These are phyloP conservation scores for Teunomyces tritomae DNA, from an alignment of 805 yeast genomes.

Conservation along the genomic window DNA sequence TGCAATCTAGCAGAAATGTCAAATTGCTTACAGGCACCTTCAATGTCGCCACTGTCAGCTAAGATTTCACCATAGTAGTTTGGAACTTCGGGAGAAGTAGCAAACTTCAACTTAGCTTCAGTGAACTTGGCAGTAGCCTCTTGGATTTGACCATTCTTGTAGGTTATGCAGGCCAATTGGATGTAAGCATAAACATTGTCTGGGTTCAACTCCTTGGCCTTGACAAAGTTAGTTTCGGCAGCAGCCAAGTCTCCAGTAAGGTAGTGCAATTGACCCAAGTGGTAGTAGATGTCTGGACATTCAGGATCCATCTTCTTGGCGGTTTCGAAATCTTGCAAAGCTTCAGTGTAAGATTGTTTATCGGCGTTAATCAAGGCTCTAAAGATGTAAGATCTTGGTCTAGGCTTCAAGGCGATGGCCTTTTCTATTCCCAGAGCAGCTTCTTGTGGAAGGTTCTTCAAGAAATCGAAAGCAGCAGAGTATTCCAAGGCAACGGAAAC, in stretches of 20 bases:
- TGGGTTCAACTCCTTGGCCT: slow-evolving; percentile 72
- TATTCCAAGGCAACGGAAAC: slow-evolving; percentile 79
- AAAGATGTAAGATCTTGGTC: slow-evolving; percentile 78
- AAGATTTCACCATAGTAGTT: slow-evolving; percentile 94
- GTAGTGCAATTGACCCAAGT: slow-evolving; percentile 89
- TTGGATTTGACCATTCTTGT: slow-evolving; percentile 65
- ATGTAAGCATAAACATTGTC: slow-evolving; percentile 80
- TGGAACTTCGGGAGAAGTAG: slow-evolving; percentile 87
- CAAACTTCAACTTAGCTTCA: slow-evolving; percentile 70
- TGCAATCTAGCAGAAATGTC: slow-evolving; percentile 85
- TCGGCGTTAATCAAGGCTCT: slow-evolving; percentile 84
- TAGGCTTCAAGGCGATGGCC: slow-evolving; percentile 66
- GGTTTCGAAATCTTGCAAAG: slow-evolving; percentile 61
- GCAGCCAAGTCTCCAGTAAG: slow-evolving; percentile 68
- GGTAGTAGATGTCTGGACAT: slow-evolving; percentile 85
- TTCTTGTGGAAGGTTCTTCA: slow-evolving; percentile 66
- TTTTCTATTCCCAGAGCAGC: slow-evolving; percentile 65
- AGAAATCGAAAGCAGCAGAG: slow-evolving; percentile 76
- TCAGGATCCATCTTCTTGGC: slow-evolving; percentile 70
- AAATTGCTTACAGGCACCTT: slow-evolving; percentile 76
- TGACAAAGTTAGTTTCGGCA: slow-evolving; percentile 73
- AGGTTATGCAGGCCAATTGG: slow-evolving; percentile 89
- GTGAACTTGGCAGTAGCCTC: slow-evolving; percentile 65
- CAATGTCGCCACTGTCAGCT: slow-evolving; percentile 72
- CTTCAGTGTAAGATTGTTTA: slow-evolving; percentile 58